Evolutionary conservation across 2,329 filamentous ascomycete genomes (phyloP).

Genomic region (Passalora sequoiae): DNA sequence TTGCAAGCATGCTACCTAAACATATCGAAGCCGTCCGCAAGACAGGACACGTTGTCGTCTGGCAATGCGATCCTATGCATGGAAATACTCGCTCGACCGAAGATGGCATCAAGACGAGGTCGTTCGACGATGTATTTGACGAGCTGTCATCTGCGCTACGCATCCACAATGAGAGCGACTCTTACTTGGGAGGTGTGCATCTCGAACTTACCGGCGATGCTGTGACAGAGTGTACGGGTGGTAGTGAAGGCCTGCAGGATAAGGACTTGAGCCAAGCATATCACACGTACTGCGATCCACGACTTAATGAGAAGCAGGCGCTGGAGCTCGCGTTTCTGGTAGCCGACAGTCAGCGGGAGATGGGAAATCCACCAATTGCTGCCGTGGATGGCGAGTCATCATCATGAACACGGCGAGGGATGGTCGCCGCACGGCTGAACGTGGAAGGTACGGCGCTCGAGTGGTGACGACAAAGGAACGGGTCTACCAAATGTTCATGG

Average conservation of each 20-base stretch:
- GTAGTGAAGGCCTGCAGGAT: slow-evolving; percentile 79
- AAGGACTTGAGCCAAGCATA: slow-evolving; percentile 87
- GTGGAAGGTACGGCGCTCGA: too few relatives aligned
- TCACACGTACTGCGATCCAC: slow-evolving; percentile 90
- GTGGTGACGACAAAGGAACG: too few relatives aligned
- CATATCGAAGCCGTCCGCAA: slow-evolving; percentile 86
- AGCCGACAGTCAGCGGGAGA: slow-evolving; percentile 53
- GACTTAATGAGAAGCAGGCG: slow-evolving; percentile 96
- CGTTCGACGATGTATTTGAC: slow-evolving; percentile 82
- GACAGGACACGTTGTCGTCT: slow-evolving; percentile 73
- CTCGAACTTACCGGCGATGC: slow-evolving; percentile 92
- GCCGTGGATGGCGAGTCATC: too few relatives aligned
- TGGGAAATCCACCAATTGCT: not conserved
- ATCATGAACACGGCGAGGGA: not conserved
- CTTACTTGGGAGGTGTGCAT: slow-evolving; percentile 89
- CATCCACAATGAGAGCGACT: slow-evolving; percentile 77
- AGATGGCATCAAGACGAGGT: slow-evolving; percentile 81
- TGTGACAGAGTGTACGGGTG: slow-evolving; percentile 92
- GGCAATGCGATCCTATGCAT: slow-evolving; percentile 99
- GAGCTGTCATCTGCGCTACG: slow-evolving; percentile 78
- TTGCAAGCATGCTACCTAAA: slow-evolving; percentile 67
- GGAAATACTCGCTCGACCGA: slow-evolving; percentile 66
- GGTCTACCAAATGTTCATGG: too few relatives aligned
- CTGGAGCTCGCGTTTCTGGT: slow-evolving; percentile 91
- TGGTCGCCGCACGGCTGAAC: too few relatives aligned